phyloP scores from a whole-genome alignment of 495 filamentous ascomycete genomes.

The Xanthoparmelia taractica region DNA sequence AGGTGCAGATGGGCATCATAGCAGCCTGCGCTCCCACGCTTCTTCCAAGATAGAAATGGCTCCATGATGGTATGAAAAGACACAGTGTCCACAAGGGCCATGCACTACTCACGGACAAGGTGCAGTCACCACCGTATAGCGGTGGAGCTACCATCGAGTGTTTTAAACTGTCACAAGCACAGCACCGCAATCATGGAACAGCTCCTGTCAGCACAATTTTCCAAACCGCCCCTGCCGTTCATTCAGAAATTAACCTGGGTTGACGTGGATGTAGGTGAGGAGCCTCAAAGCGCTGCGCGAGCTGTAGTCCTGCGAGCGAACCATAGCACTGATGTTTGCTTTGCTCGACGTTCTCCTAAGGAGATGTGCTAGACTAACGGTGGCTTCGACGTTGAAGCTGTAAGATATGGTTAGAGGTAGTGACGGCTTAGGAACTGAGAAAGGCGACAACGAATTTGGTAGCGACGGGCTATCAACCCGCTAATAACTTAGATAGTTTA shows the following conservation, averaged over 20 bases:
- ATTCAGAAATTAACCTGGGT: constrained; percentile 5
- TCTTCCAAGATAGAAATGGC: constrained; percentile 7
- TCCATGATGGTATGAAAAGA: not conserved
- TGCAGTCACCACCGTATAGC: constrained; percentile 3
- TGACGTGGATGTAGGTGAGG: constrained; percentile 4
- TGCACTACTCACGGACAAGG: constrained; percentile 5
- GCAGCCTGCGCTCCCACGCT: constrained; percentile 11
- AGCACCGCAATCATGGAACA: not conserved
- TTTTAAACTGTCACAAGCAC: constrained; percentile 12
- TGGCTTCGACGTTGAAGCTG: no score
- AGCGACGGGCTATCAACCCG: no score
- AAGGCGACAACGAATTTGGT: no score
- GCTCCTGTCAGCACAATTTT: not conserved
- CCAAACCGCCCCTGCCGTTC: not conserved
- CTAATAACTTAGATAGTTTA: no score
- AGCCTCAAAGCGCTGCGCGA: not conserved
- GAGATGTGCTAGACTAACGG: no score
- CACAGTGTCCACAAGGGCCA: not conserved
- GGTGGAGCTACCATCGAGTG: no score
- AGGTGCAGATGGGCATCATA: constrained; percentile 16
- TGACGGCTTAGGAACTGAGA: no score
- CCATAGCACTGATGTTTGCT: not conserved
- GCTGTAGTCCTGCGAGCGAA: not conserved
- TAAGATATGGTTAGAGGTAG: no score
- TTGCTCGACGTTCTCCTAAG: no score